Evolutionary conservation across 2,329 filamentous ascomycete genomes (phyloP).

Genomic region (Lizonia empirigonia): DNA sequence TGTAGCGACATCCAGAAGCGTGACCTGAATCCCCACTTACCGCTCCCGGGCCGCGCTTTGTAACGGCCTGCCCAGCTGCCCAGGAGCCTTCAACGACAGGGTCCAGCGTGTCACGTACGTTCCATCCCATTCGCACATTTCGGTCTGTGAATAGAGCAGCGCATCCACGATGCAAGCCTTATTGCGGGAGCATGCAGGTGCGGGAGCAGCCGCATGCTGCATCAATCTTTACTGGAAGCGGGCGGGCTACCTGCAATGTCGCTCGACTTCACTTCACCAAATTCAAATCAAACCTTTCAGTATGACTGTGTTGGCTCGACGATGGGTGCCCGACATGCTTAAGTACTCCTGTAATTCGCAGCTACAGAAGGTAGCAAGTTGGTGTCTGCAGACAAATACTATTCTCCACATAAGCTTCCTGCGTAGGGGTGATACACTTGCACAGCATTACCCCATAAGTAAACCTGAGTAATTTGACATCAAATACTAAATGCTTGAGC

Average conservation of each 20-base stretch:
- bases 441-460: too few relatives aligned
- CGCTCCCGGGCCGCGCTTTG: neutral
- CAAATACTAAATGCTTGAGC: neutral
- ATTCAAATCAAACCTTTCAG: neutral
- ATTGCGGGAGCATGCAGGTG: neutral
- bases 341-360: too few relatives aligned
- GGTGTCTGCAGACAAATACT: too few relatives aligned
- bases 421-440: too few relatives aligned
- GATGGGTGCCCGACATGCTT: neutral
- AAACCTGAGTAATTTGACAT: too few relatives aligned
- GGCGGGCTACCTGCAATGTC: neutral
- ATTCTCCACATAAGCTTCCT: too few relatives aligned
- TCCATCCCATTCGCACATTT: neutral
- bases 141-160: neutral
- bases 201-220: conserved; percentile 13
- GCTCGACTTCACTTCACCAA: neutral
- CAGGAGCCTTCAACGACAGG: neutral
- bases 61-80: too few relatives aligned
- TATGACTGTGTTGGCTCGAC: neutral
- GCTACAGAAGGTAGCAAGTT: too few relatives aligned
- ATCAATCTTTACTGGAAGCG: conserved; percentile 20
- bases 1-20: conserved; percentile 4
- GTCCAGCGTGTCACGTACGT: neutral
- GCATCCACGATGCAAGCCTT: conserved; percentile 1
- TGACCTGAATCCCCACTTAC: neutral